Percentiles rank a stretch among this genome's conserved stretches.
phyloP scores from a whole-genome alignment of 768 basidiomycete genomes.

The Rhodotorula kratochvilovae region DNA sequence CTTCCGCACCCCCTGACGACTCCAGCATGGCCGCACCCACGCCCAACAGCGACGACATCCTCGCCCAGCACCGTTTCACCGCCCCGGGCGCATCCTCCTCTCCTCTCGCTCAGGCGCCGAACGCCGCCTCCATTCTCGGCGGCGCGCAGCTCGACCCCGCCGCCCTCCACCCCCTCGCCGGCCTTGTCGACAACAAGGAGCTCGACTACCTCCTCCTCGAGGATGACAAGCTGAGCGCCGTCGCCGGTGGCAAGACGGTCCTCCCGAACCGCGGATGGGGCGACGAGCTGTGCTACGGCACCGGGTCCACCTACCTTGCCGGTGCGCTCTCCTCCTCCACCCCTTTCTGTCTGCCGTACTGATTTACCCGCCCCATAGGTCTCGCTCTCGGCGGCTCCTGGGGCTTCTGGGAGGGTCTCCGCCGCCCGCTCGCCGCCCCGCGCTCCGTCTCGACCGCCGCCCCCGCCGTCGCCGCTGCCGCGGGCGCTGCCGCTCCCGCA shows the following conservation, averaged over 20 bases:
- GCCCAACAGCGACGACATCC: constrained; percentile 38
- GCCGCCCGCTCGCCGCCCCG: constrained; percentile 55
- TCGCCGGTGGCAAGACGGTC: constrained; percentile 84
- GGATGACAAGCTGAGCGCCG: constrained; percentile 86
- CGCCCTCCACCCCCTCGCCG: constrained; percentile 87
- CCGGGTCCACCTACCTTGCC: constrained; percentile 95
- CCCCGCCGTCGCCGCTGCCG: neutral
- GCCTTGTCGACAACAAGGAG: constrained; percentile 68
- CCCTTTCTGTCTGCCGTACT: constrained; percentile 47
- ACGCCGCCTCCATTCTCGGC: constrained; percentile 75
- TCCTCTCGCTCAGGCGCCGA: constrained; percentile 52
- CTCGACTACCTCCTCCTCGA: constrained; percentile 92
- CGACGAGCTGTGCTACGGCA: constrained; percentile 98
- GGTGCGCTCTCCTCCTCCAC: constrained; percentile 56
- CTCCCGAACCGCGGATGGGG: constrained; percentile 95
- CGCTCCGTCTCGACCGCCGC: constrained; percentile 15
- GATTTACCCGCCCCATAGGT: constrained; percentile 59
- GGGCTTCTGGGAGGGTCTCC: constrained; percentile 91
- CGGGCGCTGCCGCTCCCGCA: constrained; percentile 13
- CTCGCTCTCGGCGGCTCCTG: constrained; percentile 89
- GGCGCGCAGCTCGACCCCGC: constrained; percentile 83
- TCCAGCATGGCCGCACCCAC: neutral
- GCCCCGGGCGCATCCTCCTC: constrained; percentile 20
- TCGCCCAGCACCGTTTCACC: constrained; percentile 36
- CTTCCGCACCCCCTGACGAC: neutral